phyloP scores from a whole-genome alignment of 805 yeast genomes.

The Candida sonorensis region DNA sequence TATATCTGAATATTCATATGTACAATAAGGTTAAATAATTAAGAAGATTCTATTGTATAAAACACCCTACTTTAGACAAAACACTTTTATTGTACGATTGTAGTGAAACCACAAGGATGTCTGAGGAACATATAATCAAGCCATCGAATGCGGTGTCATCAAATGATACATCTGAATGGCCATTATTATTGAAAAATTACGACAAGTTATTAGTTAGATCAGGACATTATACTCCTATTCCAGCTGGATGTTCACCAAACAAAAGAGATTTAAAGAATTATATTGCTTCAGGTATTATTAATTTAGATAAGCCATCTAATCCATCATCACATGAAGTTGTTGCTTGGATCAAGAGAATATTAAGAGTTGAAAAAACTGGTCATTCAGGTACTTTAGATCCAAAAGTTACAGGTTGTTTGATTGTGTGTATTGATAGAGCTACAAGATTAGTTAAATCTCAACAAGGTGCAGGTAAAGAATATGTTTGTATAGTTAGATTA shows the following conservation, averaged over 20 bases:
- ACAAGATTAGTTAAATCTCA: constrained; percentile 97
- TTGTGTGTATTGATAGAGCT: constrained; percentile 97
- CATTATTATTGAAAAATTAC: constrained; percentile 84
- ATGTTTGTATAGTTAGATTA: constrained; percentile 93
- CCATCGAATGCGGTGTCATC: constrained; percentile 78
- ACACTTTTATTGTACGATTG: too few relatives aligned
- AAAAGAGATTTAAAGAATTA: constrained; percentile 90
- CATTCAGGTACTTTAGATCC: constrained; percentile 99
- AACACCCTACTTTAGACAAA: too few relatives aligned
- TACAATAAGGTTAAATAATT: too few relatives aligned
- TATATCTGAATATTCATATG: too few relatives aligned
- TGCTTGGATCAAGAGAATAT: constrained; percentile 96
- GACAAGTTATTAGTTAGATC: constrained; percentile 92
- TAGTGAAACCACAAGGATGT: too few relatives aligned
- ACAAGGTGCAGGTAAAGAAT: constrained; percentile 99
- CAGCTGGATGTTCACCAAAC: constrained; percentile 90
- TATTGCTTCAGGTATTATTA: constrained; percentile 91
- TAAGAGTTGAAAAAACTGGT: constrained; percentile 96
- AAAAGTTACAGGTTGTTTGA: constrained; percentile 92
- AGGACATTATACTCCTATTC: constrained; percentile 96
- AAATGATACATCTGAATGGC: constrained; percentile 91
- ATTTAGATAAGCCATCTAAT: constrained; percentile 95
- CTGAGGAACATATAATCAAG: constrained; percentile 70
- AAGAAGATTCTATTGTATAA: too few relatives aligned
- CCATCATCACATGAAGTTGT: constrained; percentile 99